Percentiles rank a stretch among this genome's conserved stretches.
Evolutionary conservation across 805 yeast species (phyloP).

Genomic region (Myxozyma geophila): DNA sequence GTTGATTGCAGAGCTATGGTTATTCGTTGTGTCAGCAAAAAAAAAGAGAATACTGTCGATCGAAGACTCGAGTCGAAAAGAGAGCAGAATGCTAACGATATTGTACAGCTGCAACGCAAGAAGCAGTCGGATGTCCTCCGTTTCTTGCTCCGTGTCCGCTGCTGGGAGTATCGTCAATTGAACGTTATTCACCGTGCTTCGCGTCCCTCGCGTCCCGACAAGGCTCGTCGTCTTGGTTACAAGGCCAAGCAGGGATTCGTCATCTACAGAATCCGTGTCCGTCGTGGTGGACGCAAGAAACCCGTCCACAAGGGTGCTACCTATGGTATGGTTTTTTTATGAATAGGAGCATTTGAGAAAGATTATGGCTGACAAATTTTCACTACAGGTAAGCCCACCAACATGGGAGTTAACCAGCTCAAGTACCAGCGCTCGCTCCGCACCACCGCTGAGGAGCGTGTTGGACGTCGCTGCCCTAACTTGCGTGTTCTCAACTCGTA

Average conservation of each 20-base stretch:
- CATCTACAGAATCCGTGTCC: constrained; percentile 97
- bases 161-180: constrained; percentile 99
- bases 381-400: constrained; percentile 86
- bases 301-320: constrained; percentile 99
- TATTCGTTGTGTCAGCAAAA: background rate
- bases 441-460: constrained; percentile 99
- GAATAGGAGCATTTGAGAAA: background rate
- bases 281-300: constrained; percentile 99
- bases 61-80: background rate
- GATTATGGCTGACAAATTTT: background rate
- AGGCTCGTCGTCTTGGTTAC: constrained; percentile 99
- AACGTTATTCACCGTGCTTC: constrained; percentile 98
- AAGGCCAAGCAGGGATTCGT: constrained; percentile 99
- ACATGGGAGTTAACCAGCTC: constrained; percentile 99
- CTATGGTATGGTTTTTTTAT: constrained; percentile 61
- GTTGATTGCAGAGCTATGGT: background rate
- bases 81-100: background rate
- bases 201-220: constrained; percentile 99
- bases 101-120: constrained; percentile 80
- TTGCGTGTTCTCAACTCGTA: constrained; percentile 99
- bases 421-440: constrained; percentile 98
- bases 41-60: background rate
- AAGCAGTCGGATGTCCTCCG: constrained; percentile 99
- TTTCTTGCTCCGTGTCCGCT: constrained; percentile 98
- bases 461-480: constrained; percentile 98